These are phyloP conservation scores for Alternaria metachromatica DNA, from an alignment of 2,329 filamentous ascomycete genomes.

Conservation along the genomic window DNA sequence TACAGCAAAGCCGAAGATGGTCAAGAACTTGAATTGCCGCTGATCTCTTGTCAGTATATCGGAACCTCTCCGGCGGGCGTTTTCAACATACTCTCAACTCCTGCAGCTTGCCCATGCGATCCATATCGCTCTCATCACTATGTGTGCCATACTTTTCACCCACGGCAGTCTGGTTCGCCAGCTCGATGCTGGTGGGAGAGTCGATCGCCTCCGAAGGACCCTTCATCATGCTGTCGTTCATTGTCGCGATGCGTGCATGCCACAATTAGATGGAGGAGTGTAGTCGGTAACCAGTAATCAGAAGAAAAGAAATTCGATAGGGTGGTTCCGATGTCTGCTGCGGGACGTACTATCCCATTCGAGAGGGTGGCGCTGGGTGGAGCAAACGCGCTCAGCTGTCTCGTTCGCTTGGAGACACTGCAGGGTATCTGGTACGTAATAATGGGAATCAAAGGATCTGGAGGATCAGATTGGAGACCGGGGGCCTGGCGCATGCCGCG, in stretches of 20 bases:
- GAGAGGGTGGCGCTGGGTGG: not conserved
- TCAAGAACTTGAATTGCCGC: constrained; percentile 21
- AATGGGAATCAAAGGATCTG: constrained; percentile 1
- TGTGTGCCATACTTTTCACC: constrained; percentile 4
- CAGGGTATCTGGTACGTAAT: not conserved
- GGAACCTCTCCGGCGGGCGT: not conserved
- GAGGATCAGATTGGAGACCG: not conserved
- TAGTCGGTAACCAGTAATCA: not conserved
- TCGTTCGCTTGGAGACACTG: not conserved
- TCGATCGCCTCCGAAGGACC: not conserved
- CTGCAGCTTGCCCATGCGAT: constrained; percentile 29
- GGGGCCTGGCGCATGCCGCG: not conserved
- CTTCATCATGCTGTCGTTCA: not conserved
- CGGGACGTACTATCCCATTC: not conserved
- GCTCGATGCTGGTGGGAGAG: constrained; percentile 1
- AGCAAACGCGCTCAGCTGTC: not conserved
- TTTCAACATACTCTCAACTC: constrained; percentile 13
- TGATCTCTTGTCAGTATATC: not conserved
- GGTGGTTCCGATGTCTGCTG: not conserved
- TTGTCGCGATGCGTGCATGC: not conserved
- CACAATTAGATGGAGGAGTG: not conserved
- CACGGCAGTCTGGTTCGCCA: not conserved
- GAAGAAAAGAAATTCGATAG: not conserved
- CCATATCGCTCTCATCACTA: constrained; percentile 23
- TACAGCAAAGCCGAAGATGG: constrained; percentile 20